phyloP scores from a whole-genome alignment of 306 rosid species.

The Benincasa hispida region DNA sequence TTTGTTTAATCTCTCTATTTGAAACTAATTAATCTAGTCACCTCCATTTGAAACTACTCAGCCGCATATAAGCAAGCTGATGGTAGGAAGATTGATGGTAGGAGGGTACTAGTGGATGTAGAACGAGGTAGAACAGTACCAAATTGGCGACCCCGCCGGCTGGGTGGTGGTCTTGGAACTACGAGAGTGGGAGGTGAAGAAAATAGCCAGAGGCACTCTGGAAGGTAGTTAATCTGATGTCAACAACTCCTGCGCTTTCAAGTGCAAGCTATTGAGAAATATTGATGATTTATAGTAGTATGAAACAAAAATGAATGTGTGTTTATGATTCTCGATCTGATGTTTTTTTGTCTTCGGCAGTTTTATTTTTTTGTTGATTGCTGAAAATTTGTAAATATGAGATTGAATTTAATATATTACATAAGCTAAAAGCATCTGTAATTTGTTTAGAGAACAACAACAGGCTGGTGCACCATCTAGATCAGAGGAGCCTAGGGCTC shows the following conservation, averaged over 20 bases:
- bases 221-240: conserved; percentile 42
- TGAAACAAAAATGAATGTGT: background rate
- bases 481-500: conserved; percentile 88
- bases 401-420: background rate
- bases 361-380: background rate
- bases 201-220: conserved; percentile 66
- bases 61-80: conserved; percentile 99
- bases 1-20: background rate
- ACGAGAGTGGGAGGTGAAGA: conserved; percentile 95
- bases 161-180: conserved; percentile 99
- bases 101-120: conserved; percentile 96
- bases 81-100: conserved; percentile 91
- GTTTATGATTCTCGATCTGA: background rate
- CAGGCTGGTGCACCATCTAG: conserved; percentile 64
- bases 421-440: conserved; percentile 3
- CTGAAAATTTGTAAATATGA: background rate
- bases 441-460: conserved; percentile 63
- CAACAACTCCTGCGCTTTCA: background rate
- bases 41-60: conserved; percentile 17
- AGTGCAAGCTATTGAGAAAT: background rate
- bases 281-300: background rate
- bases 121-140: conserved; percentile 99
- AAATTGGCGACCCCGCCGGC: conserved; percentile 96
- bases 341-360: background rate
- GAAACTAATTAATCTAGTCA: background rate